phyloP scores from a whole-genome alignment of 495 filamentous ascomycete genomes.

The Talaromyces nanjingensis region DNA sequence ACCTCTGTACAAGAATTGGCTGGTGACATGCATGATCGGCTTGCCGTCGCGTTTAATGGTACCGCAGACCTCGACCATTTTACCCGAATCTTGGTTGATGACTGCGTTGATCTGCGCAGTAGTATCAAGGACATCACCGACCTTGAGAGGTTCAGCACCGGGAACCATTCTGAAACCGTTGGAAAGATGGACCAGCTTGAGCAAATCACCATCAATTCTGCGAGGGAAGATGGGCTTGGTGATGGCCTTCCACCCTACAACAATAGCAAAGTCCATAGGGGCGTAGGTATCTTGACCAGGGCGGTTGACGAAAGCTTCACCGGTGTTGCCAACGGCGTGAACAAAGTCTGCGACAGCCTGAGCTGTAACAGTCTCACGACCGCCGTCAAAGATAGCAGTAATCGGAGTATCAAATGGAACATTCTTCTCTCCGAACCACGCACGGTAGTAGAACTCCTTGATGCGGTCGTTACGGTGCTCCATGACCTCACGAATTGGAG shows the following conservation, averaged over 20 bases:
- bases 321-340: constrained; percentile 94
- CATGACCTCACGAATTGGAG: constrained; percentile 92
- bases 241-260: constrained; percentile 98
- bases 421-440: constrained; percentile 87
- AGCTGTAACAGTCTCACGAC: constrained; percentile 73
- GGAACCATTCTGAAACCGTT: constrained; percentile 98
- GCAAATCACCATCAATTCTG: constrained; percentile 86
- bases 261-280: constrained; percentile 98
- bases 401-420: constrained; percentile 79
- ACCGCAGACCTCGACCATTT: constrained; percentile 98
- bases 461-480: constrained; percentile 76
- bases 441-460: constrained; percentile 86
- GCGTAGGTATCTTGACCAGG: constrained; percentile 92
- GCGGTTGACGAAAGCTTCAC: constrained; percentile 95
- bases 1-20: constrained; percentile 94
- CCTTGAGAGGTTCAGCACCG: constrained; percentile 87
- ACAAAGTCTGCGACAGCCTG: constrained; percentile 97
- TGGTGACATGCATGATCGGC: constrained; percentile 97
- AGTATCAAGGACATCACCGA: constrained; percentile 85
- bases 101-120: constrained; percentile 96
- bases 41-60: constrained; percentile 82
- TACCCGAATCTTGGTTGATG: constrained; percentile 95
- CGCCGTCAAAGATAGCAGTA: constrained; percentile 82
- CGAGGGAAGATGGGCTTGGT: constrained; percentile 97
- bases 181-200: constrained; percentile 91